Evolutionary conservation across 2,329 filamentous ascomycete genomes (phyloP).

Genomic region (Cadophora gregata): DNA sequence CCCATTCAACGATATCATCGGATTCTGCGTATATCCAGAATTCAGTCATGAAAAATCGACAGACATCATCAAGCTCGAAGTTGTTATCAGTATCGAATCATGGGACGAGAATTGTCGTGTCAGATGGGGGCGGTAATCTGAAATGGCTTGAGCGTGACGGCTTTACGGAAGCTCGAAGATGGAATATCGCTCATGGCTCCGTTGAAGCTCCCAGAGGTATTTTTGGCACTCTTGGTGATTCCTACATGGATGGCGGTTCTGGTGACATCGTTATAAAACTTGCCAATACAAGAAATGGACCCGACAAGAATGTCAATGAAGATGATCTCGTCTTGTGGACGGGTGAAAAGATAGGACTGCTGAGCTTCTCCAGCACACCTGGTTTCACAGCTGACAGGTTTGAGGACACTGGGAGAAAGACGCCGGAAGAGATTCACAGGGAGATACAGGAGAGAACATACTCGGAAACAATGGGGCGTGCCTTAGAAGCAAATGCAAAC

Average conservation of each 20-base stretch:
- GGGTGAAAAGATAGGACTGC: constrained; percentile 78
- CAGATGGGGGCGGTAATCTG: constrained; percentile 81
- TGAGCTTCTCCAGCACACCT: constrained; percentile 64
- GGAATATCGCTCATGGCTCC: constrained; percentile 62
- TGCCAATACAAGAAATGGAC: constrained; percentile 53
- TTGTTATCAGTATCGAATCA: constrained; percentile 82
- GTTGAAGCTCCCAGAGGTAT: constrained; percentile 52
- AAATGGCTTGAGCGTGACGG: constrained; percentile 94
- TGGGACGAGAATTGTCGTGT: constrained; percentile 80
- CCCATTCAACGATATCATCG: constrained; percentile 41
- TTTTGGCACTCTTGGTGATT: constrained; percentile 53
- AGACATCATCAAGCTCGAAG: constrained; percentile 81
- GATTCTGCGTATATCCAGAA: constrained; percentile 48
- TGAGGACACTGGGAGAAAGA: constrained; percentile 46
- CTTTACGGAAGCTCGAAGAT: constrained; percentile 61
- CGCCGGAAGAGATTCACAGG: constrained; percentile 54
- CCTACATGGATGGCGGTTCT: constrained; percentile 50
- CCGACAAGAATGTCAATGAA: constrained; percentile 51
- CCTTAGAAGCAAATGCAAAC: constrained; percentile 68
- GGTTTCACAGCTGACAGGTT: constrained; percentile 59
- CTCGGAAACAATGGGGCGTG: constrained; percentile 73
- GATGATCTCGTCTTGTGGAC: constrained; percentile 87
- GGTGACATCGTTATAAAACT: constrained; percentile 85
- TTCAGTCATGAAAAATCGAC: constrained; percentile 75
- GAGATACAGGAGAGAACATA: constrained; percentile 66